Evolutionary conservation across 495 filamentous ascomycete species (phyloP).

Genomic region (Lepraria neglecta): DNA sequence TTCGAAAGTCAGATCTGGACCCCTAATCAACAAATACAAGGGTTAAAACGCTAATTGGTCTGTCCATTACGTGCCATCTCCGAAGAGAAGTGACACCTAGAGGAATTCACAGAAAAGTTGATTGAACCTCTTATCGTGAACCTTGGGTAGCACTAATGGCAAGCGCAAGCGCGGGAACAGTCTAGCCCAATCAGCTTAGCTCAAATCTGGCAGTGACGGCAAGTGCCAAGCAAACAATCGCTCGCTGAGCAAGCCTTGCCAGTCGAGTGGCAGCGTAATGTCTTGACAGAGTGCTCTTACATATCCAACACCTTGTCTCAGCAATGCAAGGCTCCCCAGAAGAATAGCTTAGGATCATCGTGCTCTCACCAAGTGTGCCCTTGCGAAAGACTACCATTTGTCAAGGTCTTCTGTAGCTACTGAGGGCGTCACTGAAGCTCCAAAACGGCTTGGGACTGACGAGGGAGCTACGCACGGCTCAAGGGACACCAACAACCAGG

Average conservation of each 20-base stretch:
- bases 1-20: neutral
- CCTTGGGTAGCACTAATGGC: neutral
- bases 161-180: neutral
- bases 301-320: too few species aligned
- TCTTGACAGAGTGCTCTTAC: too few species aligned
- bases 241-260: neutral
- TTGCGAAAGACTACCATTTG: neutral
- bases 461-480: neutral
- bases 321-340: too few species aligned
- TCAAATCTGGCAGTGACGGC: neutral
- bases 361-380: neutral
- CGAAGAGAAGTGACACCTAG: too few species aligned
- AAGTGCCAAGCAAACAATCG: constrained; percentile 1
- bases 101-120: neutral
- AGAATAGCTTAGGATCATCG: constrained; percentile 7
- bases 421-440: neutral
- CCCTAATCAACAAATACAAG: neutral
- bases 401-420: neutral
- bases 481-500: neutral
- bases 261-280: neutral
- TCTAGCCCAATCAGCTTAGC: neutral
- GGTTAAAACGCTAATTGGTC: too few species aligned
- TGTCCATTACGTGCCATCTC: too few species aligned
- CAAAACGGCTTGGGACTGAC: neutral
- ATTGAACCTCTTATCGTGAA: neutral